Evolutionary conservation across 2,329 filamentous ascomycete genomes (phyloP), one percentile per base, ranked within the genome.

Genomic region (Tolypocladium inflatum): DNA sequence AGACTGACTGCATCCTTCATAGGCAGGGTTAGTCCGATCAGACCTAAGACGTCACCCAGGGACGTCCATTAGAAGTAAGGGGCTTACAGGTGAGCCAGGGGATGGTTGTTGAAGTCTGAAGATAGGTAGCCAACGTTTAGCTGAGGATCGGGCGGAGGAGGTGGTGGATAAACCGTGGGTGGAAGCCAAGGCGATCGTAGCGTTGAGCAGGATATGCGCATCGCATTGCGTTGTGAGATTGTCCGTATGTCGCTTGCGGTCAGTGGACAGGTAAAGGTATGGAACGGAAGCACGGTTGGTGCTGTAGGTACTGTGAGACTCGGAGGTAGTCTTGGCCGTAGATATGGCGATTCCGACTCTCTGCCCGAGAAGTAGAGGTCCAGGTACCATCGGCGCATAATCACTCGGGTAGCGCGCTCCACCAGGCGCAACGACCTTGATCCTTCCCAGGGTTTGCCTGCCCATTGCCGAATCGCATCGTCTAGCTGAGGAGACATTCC

Each of bases 71-170:
- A 4, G 30, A n/a, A 10, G 19, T 2, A 33, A 19, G 26, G 35
- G 13, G 66, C 80, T 75, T 76, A 84, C 80, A 99, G 73, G 74
- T 99, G 94, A 30, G 94, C 94, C 39, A 99, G 77, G 4, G 94
- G 94, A 69, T 99, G 94, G 66, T 99, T 99, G 69, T 99, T 99
- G 74, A 99, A 99, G 73, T 99, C 94, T 0, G 94, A 97, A 4
- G 94, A 97, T 42, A 99, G 86, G 71, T 99, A 99, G 53, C 94
- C 94, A 60, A 99, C 85, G 64, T 91, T 93, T n/a, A 99, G 79
- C 63, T 88, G 84, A 0, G 92, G 91, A 50, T 78, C 80, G 1
- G 94, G 94, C 1, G 94, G 92, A 2, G 83, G 73, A 0, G 94
- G 94, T 2, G 94, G 94, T n/a, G 84, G 83, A 66, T 90, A 96